phyloP scores from a whole-genome alignment of 441 rosid genomes.

The Populus hybrid region DNA sequence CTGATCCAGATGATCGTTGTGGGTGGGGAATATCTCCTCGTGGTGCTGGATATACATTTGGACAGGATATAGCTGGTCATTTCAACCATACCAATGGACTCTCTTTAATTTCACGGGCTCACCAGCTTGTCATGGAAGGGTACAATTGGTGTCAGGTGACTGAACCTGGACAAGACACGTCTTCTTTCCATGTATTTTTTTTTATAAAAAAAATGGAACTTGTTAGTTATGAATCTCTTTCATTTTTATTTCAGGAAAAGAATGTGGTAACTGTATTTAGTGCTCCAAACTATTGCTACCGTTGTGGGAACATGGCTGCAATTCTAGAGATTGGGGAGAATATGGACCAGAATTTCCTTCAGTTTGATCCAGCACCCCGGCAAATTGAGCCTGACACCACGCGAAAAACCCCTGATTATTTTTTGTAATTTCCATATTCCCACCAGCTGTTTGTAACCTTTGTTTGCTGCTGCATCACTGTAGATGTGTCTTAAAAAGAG shows the following conservation, averaged over 20 bases:
- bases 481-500: slow-evolving; percentile 52
- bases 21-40: too few species aligned
- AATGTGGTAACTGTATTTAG: slow-evolving; percentile 30
- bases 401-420: slow-evolving; percentile 97
- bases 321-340: slow-evolving; percentile 96
- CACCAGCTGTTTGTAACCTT: slow-evolving; percentile 39
- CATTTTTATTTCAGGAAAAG: slow-evolving; percentile 49
- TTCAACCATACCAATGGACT: slow-evolving; percentile 96
- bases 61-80: slow-evolving; percentile 46
- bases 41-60: too few species aligned
- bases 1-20: slow-evolving; percentile 33
- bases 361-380: slow-evolving; percentile 96
- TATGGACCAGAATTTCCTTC: slow-evolving; percentile 97
- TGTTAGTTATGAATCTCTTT: not conserved
- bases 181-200: not conserved
- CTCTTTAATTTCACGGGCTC: slow-evolving; percentile 88
- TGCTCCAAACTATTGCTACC: slow-evolving; percentile 27
- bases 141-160: slow-evolving; percentile 96
- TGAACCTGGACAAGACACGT: not conserved
- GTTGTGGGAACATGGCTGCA: slow-evolving; percentile 99
- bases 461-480: slow-evolving; percentile 50
- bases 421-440: slow-evolving; percentile 57
- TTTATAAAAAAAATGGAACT: not conserved
- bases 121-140: slow-evolving; percentile 99
- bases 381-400: slow-evolving; percentile 43